phyloP scores from a whole-genome alignment of 2,329 filamentous ascomycete species.

The Exophiala viscosa region DNA sequence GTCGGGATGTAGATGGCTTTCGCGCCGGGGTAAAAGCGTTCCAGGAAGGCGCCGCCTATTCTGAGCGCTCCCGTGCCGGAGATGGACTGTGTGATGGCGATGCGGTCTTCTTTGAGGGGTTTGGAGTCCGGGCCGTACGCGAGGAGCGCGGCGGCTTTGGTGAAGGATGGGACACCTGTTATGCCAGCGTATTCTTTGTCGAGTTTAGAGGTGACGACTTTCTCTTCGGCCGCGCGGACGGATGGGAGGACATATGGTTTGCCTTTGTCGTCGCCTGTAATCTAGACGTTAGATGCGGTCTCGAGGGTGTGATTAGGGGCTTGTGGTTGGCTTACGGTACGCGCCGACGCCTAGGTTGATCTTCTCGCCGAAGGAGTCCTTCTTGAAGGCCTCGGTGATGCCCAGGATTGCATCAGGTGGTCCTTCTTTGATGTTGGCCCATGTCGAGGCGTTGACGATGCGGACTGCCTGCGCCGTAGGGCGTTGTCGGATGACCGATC shows the following conservation, averaged over 20 bases:
- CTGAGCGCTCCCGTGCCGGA: conserved; percentile 94
- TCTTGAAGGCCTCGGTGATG: conserved; percentile 98
- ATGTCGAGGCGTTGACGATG: conserved; percentile 68
- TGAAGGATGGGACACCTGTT: conserved; percentile 92
- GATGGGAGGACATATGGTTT: conserved; percentile 98
- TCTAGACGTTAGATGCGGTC: too few species aligned
- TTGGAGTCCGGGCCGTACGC: conserved; percentile 82
- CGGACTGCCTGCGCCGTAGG: conserved; percentile 33
- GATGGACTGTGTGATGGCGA: conserved; percentile 95
- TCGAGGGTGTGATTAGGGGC: not conserved
- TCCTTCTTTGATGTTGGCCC: conserved; percentile 87
- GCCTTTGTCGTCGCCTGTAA: conserved; percentile 74
- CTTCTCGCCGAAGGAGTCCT: conserved; percentile 87
- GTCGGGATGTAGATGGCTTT: conserved; percentile 97
- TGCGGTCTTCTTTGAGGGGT: conserved; percentile 67
- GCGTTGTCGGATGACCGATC: conserved; percentile 35
- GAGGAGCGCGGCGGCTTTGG: conserved; percentile 82
- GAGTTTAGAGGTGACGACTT: conserved; percentile 69
- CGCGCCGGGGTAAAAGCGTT: conserved; percentile 82
- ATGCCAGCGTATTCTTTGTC: conserved; percentile 65
- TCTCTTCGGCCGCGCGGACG: conserved; percentile 82
- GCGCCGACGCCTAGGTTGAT: conserved; percentile 98
- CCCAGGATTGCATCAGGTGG: conserved; percentile 64
- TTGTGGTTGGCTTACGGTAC: conserved; percentile 61
- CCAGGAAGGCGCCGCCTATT: conserved; percentile 88